These are phyloP conservation scores for Arachnopeziza araneosa DNA, from an alignment of 2,329 filamentous ascomycete genomes.

Conservation along the genomic window DNA sequence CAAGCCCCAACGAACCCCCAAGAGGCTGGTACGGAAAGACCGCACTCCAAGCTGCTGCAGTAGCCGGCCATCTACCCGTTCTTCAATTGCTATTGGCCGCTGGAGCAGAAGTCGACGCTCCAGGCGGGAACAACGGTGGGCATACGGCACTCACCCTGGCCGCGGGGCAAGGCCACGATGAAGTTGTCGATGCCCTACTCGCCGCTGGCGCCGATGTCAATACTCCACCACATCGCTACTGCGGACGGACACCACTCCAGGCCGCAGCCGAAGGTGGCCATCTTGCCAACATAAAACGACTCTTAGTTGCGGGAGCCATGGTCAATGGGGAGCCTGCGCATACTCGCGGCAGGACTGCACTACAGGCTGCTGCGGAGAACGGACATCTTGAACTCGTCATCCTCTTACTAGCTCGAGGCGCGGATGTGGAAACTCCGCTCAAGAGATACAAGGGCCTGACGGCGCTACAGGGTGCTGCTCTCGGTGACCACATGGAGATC, in stretches of 20 bases:
- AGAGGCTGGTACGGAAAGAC: not conserved
- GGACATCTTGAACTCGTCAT: not conserved
- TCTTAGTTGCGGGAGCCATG: constrained; percentile 11
- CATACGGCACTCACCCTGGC: not conserved
- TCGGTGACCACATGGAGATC: not conserved
- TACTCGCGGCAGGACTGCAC: not conserved
- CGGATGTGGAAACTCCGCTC: constrained; percentile 1
- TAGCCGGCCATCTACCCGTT: not conserved
- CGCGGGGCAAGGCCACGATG: not conserved
- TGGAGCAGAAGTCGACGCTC: not conserved
- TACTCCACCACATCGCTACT: too few relatives aligned
- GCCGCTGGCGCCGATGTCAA: not conserved
- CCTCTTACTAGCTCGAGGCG: constrained; percentile 6
- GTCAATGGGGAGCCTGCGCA: constrained; percentile 15
- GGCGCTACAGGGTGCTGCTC: constrained; percentile 6
- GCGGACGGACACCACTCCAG: not conserved
- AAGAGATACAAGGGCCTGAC: constrained; percentile 9
- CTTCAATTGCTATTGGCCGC: not conserved
- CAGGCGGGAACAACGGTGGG: not conserved
- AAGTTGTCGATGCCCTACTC: not conserved
- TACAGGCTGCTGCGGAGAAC: not conserved
- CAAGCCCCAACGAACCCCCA: too few relatives aligned
- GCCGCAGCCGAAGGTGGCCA: constrained; percentile 3
- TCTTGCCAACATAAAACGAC: not conserved
- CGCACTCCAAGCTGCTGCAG: not conserved